Percentiles rank a stretch among this genome's conserved stretches.
Conservation (phyloP, 202 grass and related monocot species). For the Hordeum pubiflorum region DNA sequence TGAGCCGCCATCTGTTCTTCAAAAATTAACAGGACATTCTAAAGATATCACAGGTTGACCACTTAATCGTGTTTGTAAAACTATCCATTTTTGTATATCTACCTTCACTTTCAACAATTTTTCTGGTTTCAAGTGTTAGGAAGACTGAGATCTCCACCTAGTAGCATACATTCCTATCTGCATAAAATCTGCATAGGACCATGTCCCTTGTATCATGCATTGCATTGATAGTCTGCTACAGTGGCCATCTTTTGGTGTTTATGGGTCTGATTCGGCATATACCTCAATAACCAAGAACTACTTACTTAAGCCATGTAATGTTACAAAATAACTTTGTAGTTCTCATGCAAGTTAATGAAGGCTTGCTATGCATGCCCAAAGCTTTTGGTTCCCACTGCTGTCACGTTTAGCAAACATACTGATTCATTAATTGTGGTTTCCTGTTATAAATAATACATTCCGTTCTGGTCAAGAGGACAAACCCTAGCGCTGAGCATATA, state of each 20-base stretch:
- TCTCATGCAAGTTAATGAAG: background rate
- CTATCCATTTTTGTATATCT: background rate
- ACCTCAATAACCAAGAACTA: background rate
- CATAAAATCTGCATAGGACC: background rate
- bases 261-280: background rate
- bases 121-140: background rate
- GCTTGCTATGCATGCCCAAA: background rate
- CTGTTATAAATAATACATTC: background rate
- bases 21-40: constrained; percentile 78
- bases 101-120: constrained; percentile 9
- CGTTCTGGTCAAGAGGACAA: background rate
- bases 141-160: background rate
- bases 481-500: background rate
- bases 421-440: background rate
- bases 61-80: background rate
- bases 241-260: background rate
- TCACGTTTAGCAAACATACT: background rate
- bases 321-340: background rate
- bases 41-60: constrained; percentile 88
- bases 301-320: background rate
- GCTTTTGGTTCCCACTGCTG: background rate
- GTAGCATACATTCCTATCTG: background rate
- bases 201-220: background rate
- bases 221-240: background rate
- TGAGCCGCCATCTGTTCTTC: constrained; percentile 67